Evolutionary conservation across 1,139 yeast genomes (phyloP).

Genomic region (Magnusiomyces tetraspermus): DNA sequence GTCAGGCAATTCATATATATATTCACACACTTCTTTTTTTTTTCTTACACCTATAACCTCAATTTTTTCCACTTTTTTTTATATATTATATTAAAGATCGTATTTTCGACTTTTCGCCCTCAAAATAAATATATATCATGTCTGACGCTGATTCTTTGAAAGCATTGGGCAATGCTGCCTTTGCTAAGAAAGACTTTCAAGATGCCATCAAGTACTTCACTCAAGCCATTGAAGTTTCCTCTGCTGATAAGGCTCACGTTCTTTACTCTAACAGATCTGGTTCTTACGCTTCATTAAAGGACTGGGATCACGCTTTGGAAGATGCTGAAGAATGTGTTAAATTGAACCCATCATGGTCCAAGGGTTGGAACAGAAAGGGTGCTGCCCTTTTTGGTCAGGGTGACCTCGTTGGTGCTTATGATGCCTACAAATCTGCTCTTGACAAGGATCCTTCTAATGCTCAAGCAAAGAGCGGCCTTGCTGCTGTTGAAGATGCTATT

Average conservation of each 20-base stretch:
- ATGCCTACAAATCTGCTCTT: conserved; percentile 69
- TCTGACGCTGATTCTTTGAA: conserved; percentile 25
- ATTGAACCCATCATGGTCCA: conserved; percentile 81
- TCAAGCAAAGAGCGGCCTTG: conserved; percentile 79
- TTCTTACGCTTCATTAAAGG: conserved; percentile 67
- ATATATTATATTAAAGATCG: too few relatives aligned
- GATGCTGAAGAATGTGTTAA: conserved; percentile 80
- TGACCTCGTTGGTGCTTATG: conserved; percentile 47
- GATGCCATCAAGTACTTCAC: conserved; percentile 75
- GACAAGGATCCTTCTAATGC: conserved; percentile 74
- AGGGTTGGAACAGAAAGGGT: conserved; percentile 89
- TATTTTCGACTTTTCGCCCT: too few relatives aligned
- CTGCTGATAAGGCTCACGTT: conserved; percentile 77
- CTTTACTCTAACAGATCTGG: conserved; percentile 93
- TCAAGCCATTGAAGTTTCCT: conserved; percentile 71
- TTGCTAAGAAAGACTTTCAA: conserved; percentile 73
- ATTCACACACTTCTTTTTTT: not conserved
- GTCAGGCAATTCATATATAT: too few relatives aligned
- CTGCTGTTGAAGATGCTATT: conserved; percentile 54
- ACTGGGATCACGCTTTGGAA: conserved; percentile 61
- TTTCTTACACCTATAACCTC: not conserved
- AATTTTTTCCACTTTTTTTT: not conserved
- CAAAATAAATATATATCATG: conserved; percentile 13
- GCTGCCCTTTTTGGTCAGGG: conserved; percentile 88
- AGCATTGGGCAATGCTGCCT: conserved; percentile 77